Evolutionary conservation across 2,329 filamentous ascomycete species (phyloP), one percentile per base, ranked within the genome.

Genomic region (Phyllosticta capitalensis): DNA sequence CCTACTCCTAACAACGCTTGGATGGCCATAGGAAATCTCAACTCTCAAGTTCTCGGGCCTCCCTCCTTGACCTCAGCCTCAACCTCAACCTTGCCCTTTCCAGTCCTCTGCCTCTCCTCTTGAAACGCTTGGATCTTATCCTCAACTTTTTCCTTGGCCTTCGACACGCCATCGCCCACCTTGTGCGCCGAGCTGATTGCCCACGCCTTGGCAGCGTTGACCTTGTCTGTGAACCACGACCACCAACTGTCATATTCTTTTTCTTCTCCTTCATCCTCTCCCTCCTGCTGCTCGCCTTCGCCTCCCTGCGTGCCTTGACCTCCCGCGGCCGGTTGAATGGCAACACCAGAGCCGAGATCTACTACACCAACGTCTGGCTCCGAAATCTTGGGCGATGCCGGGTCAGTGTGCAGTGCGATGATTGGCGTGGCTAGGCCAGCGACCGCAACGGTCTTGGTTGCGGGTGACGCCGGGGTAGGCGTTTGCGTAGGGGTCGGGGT

Each of bases 201-300:
- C 72, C 72, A 74, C 10, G 68, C 67, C 56, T 70, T 68, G 1
- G 70, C 65, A 17, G 67, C 63, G 22, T 72, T 69, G 3, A 67
- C 70, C 60, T 72, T 69, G 14, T 73, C 71, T 50, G 67, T 67
- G 38, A 74, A 60, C 70, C 70, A 73, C 58, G 72, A 66, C 71
- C 71, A 73, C 70, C 65, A 72, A 17, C 62, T 63, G 56, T 67
- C 63, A 7, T 64, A 60, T 2, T 53, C 51, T 1, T 52, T 51
- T 1, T 24, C 24, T 1, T 24, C 64, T 52, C 68, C 63, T 3
- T 64, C 61, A 5, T 49, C 52, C 7, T 52, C 48, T 9, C 45
- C 12, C 58, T 38, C 52, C 49, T 20, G n/a, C 12, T 38, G 50
- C 1, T 33, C 38, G 4, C 30, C 45, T 1, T 22, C 56, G 10